phyloP scores from a whole-genome alignment of 2,329 filamentous ascomycete species.

The Colletotrichum liaoningense region DNA sequence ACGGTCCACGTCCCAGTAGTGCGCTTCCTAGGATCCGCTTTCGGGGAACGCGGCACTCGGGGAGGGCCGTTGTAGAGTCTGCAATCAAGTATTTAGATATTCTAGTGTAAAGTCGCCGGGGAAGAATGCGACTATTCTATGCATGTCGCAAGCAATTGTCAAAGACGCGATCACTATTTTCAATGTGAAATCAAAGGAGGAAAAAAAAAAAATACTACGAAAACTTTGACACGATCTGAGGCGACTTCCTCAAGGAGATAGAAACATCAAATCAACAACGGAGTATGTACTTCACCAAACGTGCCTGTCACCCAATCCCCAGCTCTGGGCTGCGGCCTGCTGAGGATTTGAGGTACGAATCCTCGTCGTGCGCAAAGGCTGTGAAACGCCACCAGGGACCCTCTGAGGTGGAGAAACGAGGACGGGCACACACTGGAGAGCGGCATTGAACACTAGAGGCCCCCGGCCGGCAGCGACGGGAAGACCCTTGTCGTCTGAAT shows the following conservation, averaged over 20 bases:
- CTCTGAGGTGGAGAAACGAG: slow-evolving; percentile 21
- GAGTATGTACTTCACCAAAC: too few species aligned
- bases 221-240: background rate
- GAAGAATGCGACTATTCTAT: background rate
- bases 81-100: background rate
- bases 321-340: slow-evolving; percentile 13
- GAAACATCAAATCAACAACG: slow-evolving; percentile 25
- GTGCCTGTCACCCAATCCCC: background rate
- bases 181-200: background rate
- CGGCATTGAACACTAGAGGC: slow-evolving; percentile 4
- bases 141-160: background rate
- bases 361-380: slow-evolving; percentile 10
- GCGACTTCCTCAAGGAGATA: slow-evolving; percentile 3
- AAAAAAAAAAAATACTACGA: background rate
- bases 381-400: slow-evolving; percentile 30
- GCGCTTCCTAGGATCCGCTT: background rate
- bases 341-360: slow-evolving; percentile 17
- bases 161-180: background rate
- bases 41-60: slow-evolving; percentile 14
- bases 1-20: background rate
- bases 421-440: background rate
- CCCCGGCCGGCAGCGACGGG: slow-evolving; percentile 11
- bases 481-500: slow-evolving; percentile 32
- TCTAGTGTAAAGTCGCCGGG: background rate
- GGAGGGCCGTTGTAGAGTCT: slow-evolving; percentile 1